Evolutionary conservation across 805 yeast species (phyloP).

Genomic region (Lachancea meyersii): DNA sequence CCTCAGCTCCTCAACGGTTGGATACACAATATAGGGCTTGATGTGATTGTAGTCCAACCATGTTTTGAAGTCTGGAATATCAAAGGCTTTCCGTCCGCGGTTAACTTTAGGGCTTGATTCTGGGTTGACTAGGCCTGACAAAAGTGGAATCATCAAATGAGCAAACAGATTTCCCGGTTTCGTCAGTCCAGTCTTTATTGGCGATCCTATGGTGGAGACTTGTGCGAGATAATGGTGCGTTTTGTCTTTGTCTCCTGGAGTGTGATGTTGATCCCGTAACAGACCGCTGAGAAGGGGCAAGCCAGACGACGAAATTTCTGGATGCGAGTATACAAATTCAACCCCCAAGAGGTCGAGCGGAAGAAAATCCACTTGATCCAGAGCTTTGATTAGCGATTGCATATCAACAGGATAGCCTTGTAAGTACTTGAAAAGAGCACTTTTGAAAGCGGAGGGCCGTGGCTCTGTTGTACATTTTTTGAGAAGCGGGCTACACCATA

Average conservation of each 20-base stretch:
- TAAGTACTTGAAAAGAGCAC: slow-evolving; percentile 42
- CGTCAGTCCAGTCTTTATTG: slow-evolving; percentile 12
- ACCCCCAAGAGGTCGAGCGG: slow-evolving; percentile 37
- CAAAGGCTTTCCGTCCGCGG: neutral
- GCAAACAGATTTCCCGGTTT: slow-evolving; percentile 19
- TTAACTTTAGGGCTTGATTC: neutral
- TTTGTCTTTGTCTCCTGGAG: slow-evolving; percentile 15
- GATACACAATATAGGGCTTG: slow-evolving; percentile 23
- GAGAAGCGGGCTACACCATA: slow-evolving; percentile 53
- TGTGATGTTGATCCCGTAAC: slow-evolving; percentile 17
- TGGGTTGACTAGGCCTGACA: slow-evolving; percentile 10
- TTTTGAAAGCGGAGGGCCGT: slow-evolving; percentile 35
- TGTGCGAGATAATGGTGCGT: slow-evolving; percentile 30
- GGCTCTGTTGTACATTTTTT: neutral
- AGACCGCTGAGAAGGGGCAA: slow-evolving; percentile 13
- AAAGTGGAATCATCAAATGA: slow-evolving; percentile 22
- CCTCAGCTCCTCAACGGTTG: slow-evolving; percentile 23
- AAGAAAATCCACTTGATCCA: slow-evolving; percentile 40
- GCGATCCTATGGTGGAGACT: slow-evolving; percentile 31
- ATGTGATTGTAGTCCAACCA: slow-evolving; percentile 8
- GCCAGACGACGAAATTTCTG: slow-evolving; percentile 32
- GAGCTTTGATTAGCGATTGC: slow-evolving; percentile 16
- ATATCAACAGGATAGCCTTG: slow-evolving; percentile 32
- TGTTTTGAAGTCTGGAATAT: slow-evolving; percentile 5
- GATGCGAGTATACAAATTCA: slow-evolving; percentile 49